Conservation (phyloP, 495 filamentous ascomycete genomes). For the Symbiotaphrina buchneri region DNA sequence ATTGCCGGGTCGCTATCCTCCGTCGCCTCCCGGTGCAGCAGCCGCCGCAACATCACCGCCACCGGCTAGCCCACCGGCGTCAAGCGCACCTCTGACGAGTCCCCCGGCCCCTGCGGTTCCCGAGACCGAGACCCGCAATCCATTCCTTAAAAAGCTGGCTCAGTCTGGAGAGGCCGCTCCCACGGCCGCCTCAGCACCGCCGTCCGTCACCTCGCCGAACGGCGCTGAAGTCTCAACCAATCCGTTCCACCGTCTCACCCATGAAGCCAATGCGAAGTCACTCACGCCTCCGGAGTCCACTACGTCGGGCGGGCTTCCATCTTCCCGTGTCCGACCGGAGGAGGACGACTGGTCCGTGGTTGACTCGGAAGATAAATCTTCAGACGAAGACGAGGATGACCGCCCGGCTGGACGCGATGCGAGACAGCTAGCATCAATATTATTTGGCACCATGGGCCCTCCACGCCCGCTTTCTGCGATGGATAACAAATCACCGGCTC, state of each 20-base stretch:
- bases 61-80: constrained; percentile 17
- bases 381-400: constrained; percentile 40
- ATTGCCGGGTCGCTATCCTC: constrained; percentile 14
- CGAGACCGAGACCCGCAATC: constrained; percentile 19
- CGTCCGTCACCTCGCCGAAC: constrained; percentile 12
- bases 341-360: constrained; percentile 76
- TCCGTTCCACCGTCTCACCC: constrained; percentile 81
- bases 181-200: constrained; percentile 11
- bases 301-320: constrained; percentile 12
- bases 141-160: constrained; percentile 50
- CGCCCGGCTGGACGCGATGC: constrained; percentile 59
- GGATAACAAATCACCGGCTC: constrained; percentile 37
- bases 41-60: constrained; percentile 15
- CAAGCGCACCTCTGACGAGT: constrained; percentile 18
- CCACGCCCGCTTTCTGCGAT: constrained; percentile 71
- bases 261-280: constrained; percentile 19
- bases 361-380: constrained; percentile 50
- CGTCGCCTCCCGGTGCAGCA: constrained; percentile 10
- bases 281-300: constrained; percentile 9
- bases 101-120: constrained; percentile 18
- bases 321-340: constrained; percentile 36
- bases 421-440: constrained; percentile 74
- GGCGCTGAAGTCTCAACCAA: constrained; percentile 49
- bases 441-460: constrained; percentile 95
- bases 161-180: constrained; percentile 16